A percentile compares a stretch with the other conserved stretches of the same genome.
phyloP scores from a whole-genome alignment of 129 eudicot species.

The Glebionis coronaria region DNA sequence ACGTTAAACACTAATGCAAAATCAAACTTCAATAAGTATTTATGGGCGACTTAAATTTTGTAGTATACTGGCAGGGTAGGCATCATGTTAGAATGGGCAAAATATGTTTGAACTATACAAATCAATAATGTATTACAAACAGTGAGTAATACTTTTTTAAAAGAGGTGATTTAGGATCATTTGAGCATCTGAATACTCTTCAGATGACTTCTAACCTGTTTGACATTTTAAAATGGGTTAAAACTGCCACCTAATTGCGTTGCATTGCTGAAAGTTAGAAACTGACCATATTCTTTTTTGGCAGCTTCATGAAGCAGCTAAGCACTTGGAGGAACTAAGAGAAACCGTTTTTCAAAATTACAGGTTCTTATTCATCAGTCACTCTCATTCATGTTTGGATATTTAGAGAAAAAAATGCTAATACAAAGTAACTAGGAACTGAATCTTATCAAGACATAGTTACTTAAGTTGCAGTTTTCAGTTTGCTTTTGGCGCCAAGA shows the following conservation, averaged over 20 bases:
- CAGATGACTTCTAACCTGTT: neutral
- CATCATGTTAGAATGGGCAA: neutral
- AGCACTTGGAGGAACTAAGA: slow-evolving; percentile 9
- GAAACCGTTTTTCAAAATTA: slow-evolving; percentile 10
- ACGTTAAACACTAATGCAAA: too few relatives aligned
- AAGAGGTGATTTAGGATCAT: neutral
- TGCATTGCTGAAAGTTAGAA: neutral
- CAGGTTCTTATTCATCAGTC: slow-evolving; percentile 1
- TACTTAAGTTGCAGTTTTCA: too few relatives aligned
- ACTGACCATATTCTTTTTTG: slow-evolving; percentile 20
- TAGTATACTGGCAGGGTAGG: neutral
- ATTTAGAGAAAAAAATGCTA: too few relatives aligned
- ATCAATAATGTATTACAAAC: neutral
- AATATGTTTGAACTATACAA: neutral
- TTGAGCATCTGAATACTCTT: neutral
- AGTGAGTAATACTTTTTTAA: too few relatives aligned
- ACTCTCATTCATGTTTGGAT: slow-evolving; percentile 3
- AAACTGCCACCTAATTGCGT: slow-evolving; percentile 1
- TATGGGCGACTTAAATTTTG: too few relatives aligned
- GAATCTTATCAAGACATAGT: too few relatives aligned
- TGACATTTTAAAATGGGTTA: neutral
- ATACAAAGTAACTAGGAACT: too few relatives aligned
- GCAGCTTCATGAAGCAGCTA: slow-evolving; percentile 67
- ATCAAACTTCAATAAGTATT: too few relatives aligned
- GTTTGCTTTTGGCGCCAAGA: too few relatives aligned